Conservation (phyloP, 805 yeast genomes). For the Priceomyces castillae region DNA sequence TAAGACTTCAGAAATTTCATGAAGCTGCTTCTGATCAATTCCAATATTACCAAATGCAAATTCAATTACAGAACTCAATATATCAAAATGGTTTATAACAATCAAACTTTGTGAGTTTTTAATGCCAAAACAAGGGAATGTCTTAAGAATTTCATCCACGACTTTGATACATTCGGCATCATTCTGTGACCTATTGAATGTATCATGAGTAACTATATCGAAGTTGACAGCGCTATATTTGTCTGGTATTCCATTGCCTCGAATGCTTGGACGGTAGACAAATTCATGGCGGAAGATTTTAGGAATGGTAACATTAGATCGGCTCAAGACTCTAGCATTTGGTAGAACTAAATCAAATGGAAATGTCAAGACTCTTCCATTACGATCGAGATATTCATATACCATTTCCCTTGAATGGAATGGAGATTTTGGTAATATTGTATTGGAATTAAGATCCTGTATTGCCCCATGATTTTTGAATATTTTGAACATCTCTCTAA, state of each 20-base stretch:
- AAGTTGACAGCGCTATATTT: conserved; percentile 82
- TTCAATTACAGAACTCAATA: conserved; percentile 59
- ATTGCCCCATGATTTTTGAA: conserved; percentile 86
- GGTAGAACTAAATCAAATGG: conserved; percentile 91
- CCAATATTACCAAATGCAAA: conserved; percentile 81
- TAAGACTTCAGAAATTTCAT: conserved; percentile 65
- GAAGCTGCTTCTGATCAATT: conserved; percentile 57
- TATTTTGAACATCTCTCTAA: conserved; percentile 56
- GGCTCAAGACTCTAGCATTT: conserved; percentile 78
- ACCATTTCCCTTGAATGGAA: conserved; percentile 62
- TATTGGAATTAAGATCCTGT: conserved; percentile 61
- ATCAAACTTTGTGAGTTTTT: conserved; percentile 52
- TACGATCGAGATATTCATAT: conserved; percentile 77
- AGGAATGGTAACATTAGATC: conserved; percentile 46
- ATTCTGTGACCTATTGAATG: conserved; percentile 45
- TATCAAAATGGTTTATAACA: conserved; percentile 76
- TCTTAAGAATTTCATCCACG: conserved; percentile 65
- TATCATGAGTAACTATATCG: conserved; percentile 64
- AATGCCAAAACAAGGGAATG: conserved; percentile 63
- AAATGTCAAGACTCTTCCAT: conserved; percentile 84
- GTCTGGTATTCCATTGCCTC: conserved; percentile 66
- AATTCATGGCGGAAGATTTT: conserved; percentile 75
- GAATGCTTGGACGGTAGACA: conserved; percentile 67
- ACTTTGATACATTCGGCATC: conserved; percentile 91
- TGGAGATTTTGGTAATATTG: conserved; percentile 78